Evolutionary conservation across 441 rosid species (phyloP).

Genomic region (Raphanus hybrid): DNA sequence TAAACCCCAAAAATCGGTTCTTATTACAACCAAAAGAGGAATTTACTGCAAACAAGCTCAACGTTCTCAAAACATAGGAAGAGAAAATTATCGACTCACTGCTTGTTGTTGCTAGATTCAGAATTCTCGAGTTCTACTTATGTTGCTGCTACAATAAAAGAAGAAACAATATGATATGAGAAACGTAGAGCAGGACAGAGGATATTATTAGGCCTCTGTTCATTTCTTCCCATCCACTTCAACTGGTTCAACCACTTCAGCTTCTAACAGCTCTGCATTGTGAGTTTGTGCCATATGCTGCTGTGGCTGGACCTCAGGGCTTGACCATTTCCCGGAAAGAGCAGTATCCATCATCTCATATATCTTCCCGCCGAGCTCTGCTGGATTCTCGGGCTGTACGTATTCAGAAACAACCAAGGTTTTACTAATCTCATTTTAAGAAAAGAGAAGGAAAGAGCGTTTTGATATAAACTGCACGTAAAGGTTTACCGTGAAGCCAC

Average conservation of each 20-base stretch:
- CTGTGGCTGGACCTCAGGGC: conserved; percentile 41
- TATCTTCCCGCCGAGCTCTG: conserved; percentile 91
- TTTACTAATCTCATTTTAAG: background rate
- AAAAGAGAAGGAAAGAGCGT: background rate
- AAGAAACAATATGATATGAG: background rate
- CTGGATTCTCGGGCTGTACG: conserved; percentile 91
- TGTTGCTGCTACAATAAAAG: background rate
- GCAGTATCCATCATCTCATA: conserved; percentile 93
- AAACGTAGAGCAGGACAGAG: background rate
- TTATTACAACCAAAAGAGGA: background rate
- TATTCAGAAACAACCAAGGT: background rate
- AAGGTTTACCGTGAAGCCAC: conserved; percentile 82
- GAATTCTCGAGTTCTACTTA: background rate
- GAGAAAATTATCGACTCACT: background rate
- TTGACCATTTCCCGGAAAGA: conserved; percentile 81
- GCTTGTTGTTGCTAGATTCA: background rate
- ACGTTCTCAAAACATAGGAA: background rate
- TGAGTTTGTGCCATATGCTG: conserved; percentile 40
- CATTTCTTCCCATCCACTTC: conserved; percentile 68
- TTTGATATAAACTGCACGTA: background rate
- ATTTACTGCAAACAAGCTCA: background rate
- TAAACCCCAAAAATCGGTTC: background rate
- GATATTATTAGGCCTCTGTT: conserved; percentile 37
- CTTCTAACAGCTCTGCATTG: conserved; percentile 61
- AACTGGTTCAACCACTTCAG: conserved; percentile 83